Evolutionary conservation across 345 rosid genomes (phyloP), one percentile per base, ranked within the genome.

Genomic region (Pistacia atlantica): DNA sequence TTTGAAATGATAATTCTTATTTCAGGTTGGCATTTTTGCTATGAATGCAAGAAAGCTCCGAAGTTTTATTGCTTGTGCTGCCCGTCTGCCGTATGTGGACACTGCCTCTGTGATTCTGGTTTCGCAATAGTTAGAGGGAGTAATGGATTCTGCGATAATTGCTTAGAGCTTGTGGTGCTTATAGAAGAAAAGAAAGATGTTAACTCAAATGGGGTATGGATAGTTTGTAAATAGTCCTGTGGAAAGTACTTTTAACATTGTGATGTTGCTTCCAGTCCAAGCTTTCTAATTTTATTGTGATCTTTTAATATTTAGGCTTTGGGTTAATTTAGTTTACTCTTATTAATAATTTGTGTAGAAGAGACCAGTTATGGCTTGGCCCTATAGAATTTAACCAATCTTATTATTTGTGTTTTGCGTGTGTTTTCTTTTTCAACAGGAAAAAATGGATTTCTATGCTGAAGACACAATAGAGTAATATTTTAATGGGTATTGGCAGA

Each of bases 1-100:
- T 45, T 17, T 28, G 25, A 76, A 37, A 46, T 49, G 14, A 59
- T 13, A 22, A 42, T 48, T 63, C 11, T 77, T 17, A 12, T 89
- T 79, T 74, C 87, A 89, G 91, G 73, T 55, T 83, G 88, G 80
- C 91, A 89, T 78, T 79, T 52, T 60, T 89, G 93, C 83, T 75
- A 76, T 35, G 42, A 65, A 17, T 89, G 93, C 73, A 9, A 61
- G 14, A 85, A 82, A 45, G 12, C 83, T 38, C 71, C 93, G n/a
- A 89, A 79, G 72, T 77, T 79, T 52, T 72, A 74, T 55, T 90
- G 93, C 88, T 84, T 84, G 45, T 83, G 85, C 75, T 90, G 91
- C 75, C 87, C 89, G 51, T 74, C 33, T 18, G 90, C 87, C 37
- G 75, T 86, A 55, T 90, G 93, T 17, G 81, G 89, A 25, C 42